These are phyloP conservation scores for Entelexis paramagnoliae DNA, from an alignment of 1,139 yeast genomes.

Conservation along the genomic window DNA sequence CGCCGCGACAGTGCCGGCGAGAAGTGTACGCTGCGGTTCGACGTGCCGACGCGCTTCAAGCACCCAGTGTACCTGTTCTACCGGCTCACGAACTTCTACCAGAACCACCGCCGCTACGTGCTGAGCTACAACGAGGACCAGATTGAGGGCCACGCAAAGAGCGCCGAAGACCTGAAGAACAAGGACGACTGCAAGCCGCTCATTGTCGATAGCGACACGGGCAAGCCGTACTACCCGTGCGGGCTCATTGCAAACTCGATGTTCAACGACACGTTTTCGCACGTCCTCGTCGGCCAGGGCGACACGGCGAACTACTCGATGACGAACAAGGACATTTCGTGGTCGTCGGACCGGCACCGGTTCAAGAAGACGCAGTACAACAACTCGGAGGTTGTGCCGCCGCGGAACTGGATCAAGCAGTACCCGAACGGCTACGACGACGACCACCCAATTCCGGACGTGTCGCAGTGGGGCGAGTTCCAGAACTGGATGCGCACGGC, in stretches of 20 bases:
- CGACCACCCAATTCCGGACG: slow-evolving; percentile 71
- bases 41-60: slow-evolving; percentile 61
- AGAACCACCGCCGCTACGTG: slow-evolving; percentile 89
- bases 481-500: slow-evolving; percentile 99
- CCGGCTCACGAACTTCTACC: slow-evolving; percentile 71
- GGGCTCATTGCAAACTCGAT: slow-evolving; percentile 89
- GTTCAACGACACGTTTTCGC: slow-evolving; percentile 72
- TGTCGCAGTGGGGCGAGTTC: slow-evolving; percentile 65
- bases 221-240: slow-evolving; percentile 66
- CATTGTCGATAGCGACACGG: slow-evolving; percentile 39
- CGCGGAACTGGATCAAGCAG: slow-evolving; percentile 81
- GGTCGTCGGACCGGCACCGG: slow-evolving; percentile 71
- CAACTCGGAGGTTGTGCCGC: slow-evolving; percentile 72
- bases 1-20: slow-evolving; percentile 40
- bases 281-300: slow-evolving; percentile 35
- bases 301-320: slow-evolving; percentile 43
- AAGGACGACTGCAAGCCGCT: slow-evolving; percentile 90
- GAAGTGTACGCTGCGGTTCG: slow-evolving; percentile 47
- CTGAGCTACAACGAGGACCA: slow-evolving; percentile 87
- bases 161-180: slow-evolving; percentile 46
- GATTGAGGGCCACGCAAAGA: slow-evolving; percentile 62
- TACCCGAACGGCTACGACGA: slow-evolving; percentile 81
- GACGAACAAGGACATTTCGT: slow-evolving; percentile 67
- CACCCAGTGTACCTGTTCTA: slow-evolving; percentile 74
- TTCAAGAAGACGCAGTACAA: slow-evolving; percentile 70